Percentiles rank a stretch among this genome's conserved stretches.
Conservation (phyloP, 805 yeast genomes). For the Saccharomycopsis selenospora region DNA sequence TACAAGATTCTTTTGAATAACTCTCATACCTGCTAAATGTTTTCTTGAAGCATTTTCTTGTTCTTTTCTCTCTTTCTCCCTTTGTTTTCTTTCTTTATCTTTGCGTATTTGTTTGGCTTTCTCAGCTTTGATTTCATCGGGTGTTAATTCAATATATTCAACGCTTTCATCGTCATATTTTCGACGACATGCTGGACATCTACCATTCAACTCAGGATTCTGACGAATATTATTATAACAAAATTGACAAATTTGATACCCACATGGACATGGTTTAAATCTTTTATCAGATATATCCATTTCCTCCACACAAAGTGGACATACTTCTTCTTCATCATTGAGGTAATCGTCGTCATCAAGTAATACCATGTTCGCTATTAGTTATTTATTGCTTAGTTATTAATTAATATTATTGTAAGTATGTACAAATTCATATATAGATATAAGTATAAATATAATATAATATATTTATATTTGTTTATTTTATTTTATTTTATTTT, state of each 20-base stretch:
- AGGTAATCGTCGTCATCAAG: conserved; percentile 11
- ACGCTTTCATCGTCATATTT: conserved; percentile 89
- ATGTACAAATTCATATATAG: too few relatives aligned
- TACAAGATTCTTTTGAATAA: conserved; percentile 94
- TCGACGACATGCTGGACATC: conserved; percentile 97
- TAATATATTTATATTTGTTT: too few relatives aligned
- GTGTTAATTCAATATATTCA: conserved; percentile 72
- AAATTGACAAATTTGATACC: conserved; percentile 96
- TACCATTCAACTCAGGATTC: conserved; percentile 90
- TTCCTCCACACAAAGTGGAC: conserved; percentile 97
- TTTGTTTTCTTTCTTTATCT: conserved; percentile 75
- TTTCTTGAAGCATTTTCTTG: conserved; percentile 74
- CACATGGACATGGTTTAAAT: conserved; percentile 99
- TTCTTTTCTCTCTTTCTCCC: conserved; percentile 88
- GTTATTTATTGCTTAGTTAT: not conserved
- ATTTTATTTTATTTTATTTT: too few relatives aligned
- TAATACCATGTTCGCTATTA: not conserved
- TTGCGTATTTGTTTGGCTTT: conserved; percentile 73
- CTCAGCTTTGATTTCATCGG: conserved; percentile 79
- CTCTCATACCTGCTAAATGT: conserved; percentile 94
- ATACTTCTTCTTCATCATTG: conserved; percentile 29
- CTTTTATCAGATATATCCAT: conserved; percentile 94
- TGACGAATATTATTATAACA: conserved; percentile 95
- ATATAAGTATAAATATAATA: too few relatives aligned
- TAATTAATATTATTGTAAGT: too few relatives aligned